A percentile compares a stretch with the other conserved stretches of the same genome.
These are phyloP conservation scores for Fusarium coffeatum DNA, from an alignment of 2,329 filamentous ascomycete species.

Conservation along the genomic window DNA sequence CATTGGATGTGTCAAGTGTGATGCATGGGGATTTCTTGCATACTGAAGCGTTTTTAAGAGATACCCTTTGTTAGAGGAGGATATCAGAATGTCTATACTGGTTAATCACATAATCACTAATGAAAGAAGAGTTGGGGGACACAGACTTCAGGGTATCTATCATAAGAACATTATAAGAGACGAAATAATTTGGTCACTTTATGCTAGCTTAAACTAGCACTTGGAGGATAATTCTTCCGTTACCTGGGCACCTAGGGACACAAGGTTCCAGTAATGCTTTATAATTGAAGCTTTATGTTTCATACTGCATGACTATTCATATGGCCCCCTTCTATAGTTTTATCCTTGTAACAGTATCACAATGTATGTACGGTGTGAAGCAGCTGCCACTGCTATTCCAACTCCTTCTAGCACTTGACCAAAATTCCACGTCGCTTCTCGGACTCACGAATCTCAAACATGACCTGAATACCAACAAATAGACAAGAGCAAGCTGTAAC, in stretches of 20 bases:
- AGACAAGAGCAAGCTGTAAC: constrained; percentile 75
- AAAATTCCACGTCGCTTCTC: constrained; percentile 85
- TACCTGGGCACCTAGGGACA: not conserved
- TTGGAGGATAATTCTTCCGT: no score
- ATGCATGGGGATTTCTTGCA: constrained; percentile 6
- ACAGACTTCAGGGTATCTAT: not conserved
- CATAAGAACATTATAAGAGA: no score
- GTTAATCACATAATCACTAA: constrained; percentile 26
- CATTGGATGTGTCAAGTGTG: not conserved
- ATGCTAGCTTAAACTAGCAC: no score
- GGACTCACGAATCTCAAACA: constrained; percentile 93
- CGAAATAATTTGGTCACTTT: no score
- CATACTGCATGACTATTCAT: constrained; percentile 18
- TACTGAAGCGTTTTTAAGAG: constrained; percentile 9
- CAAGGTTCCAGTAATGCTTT: not conserved
- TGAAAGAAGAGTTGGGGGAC: not conserved
- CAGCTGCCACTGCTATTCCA: not conserved
- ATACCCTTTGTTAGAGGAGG: constrained; percentile 16
- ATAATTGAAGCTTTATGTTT: not conserved
- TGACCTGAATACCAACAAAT: constrained; percentile 89
- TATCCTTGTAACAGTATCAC: constrained; percentile 23
- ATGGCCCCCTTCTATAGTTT: not conserved
- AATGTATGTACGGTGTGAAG: constrained; percentile 28
- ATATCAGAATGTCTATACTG: not conserved
- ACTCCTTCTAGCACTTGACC: constrained; percentile 75